phyloP scores from a whole-genome alignment of 805 yeast species.

The Candida bentonensis region DNA sequence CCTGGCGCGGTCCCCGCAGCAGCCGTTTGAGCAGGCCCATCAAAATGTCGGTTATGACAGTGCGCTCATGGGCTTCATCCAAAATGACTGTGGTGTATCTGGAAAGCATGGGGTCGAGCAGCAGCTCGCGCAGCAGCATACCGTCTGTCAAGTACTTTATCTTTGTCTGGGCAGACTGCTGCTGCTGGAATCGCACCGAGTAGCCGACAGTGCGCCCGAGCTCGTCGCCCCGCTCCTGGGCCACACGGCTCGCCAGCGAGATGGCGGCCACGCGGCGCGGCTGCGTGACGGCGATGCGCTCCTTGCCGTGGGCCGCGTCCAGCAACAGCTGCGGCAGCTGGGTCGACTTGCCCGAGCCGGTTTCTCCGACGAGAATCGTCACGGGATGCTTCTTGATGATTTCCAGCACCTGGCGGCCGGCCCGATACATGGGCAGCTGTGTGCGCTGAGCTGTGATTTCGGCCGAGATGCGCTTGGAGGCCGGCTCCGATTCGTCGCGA shows the following conservation, averaged over 20 bases:
- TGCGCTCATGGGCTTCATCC: constrained; percentile 97
- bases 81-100: constrained; percentile 66
- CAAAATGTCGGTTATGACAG: constrained; percentile 77
- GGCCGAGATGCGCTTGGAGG: neutral
- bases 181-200: constrained; percentile 80
- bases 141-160: constrained; percentile 90
- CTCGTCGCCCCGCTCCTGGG: constrained; percentile 68
- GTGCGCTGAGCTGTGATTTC: constrained; percentile 38
- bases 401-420: constrained; percentile 46
- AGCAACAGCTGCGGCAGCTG: constrained; percentile 90
- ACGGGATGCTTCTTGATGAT: constrained; percentile 46
- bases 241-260: constrained; percentile 81
- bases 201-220: constrained; percentile 82
- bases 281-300: constrained; percentile 79
- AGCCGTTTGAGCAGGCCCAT: constrained; percentile 77
- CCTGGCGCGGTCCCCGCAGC: constrained; percentile 32
- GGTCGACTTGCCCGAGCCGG: constrained; percentile 97
- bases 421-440: constrained; percentile 62
- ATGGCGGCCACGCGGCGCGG: constrained; percentile 98
- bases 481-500: neutral
- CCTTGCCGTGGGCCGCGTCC: constrained; percentile 26
- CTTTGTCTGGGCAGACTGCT: constrained; percentile 43
- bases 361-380: constrained; percentile 81
- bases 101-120: constrained; percentile 52
- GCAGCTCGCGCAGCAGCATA: constrained; percentile 84